These are phyloP conservation scores for Linum trigynum DNA, from an alignment of 345 rosid species.

Conservation along the genomic window DNA sequence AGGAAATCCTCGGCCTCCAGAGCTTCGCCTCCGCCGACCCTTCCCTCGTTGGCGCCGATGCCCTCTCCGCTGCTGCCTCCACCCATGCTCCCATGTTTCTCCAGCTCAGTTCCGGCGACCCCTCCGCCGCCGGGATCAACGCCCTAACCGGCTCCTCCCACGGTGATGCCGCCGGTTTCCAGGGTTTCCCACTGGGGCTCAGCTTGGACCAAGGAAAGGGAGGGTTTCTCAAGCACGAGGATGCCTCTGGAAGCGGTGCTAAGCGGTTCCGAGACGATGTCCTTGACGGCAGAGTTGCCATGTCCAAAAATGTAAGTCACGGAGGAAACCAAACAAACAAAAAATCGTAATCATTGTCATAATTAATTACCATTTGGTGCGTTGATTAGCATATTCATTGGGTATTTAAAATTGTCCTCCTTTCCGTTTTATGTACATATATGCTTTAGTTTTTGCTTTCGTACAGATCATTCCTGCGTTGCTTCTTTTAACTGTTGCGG, in stretches of 20 bases:
- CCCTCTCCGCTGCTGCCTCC: conserved; percentile 25
- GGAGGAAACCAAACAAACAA: too few species aligned
- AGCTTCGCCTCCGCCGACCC: conserved; percentile 53
- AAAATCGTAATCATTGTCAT: not conserved
- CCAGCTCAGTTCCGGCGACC: conserved; percentile 77
- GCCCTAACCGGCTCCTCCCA: not conserved
- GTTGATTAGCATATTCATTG: not conserved
- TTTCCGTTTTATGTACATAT: not conserved
- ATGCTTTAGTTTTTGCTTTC: not conserved
- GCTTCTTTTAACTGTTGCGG: not conserved
- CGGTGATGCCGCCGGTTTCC: conserved; percentile 52
- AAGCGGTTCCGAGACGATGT: conserved; percentile 63
- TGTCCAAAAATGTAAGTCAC: conserved; percentile 62
- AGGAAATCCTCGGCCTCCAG: conserved; percentile 74
- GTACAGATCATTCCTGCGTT: not conserved
- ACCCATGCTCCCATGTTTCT: conserved; percentile 69
- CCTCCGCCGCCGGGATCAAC: conserved; percentile 34
- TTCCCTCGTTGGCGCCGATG: conserved; percentile 42
- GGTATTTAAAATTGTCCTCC: not conserved
- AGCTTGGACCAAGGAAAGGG: conserved; percentile 78
- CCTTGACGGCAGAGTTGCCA: conserved; percentile 51
- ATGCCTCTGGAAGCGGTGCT: conserved; percentile 52
- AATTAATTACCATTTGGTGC: not conserved
- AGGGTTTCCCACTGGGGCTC: conserved; percentile 74
- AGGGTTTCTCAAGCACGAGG: conserved; percentile 69